Conservation (phyloP, 441 rosid species). For the Populus hybrid region DNA sequence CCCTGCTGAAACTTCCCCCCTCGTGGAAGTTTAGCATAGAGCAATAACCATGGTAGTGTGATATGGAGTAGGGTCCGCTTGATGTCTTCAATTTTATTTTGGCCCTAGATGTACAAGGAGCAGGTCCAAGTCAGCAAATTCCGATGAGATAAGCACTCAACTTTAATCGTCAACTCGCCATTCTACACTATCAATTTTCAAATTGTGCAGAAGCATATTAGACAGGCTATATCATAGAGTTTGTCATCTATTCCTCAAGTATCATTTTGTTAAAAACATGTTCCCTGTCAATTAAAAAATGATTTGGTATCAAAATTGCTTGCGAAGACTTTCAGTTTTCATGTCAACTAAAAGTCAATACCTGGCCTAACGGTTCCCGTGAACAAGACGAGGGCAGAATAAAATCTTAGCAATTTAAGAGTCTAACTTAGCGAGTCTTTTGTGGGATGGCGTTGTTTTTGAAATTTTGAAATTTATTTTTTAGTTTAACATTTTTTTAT, state of each 20-base stretch:
- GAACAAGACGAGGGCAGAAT: no score
- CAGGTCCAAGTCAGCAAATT: neutral
- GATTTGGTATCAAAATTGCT: neutral
- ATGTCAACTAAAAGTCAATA: neutral
- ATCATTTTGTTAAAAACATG: neutral
- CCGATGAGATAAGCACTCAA: neutral
- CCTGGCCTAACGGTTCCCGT: neutral
- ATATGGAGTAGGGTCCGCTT: no score
- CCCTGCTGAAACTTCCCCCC: neutral
- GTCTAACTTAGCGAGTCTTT: neutral
- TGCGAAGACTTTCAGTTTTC: neutral
- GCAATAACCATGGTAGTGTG: neutral
- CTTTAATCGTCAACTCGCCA: no score
- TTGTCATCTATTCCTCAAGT: neutral
- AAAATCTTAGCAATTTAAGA: neutral
- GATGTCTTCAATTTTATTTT: no score
- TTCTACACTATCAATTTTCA: neutral
- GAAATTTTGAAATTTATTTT: no score
- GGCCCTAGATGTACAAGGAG: no score
- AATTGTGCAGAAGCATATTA: no score
- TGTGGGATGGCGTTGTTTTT: no score
- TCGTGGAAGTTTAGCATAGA: slow-evolving; percentile 38
- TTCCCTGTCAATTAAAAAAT: no score
- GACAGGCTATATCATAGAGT: neutral
- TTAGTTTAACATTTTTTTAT: no score